Evolutionary conservation across 805 yeast genomes (phyloP), one percentile per base, ranked within the genome.

Genomic region (Candida nanaspora): DNA sequence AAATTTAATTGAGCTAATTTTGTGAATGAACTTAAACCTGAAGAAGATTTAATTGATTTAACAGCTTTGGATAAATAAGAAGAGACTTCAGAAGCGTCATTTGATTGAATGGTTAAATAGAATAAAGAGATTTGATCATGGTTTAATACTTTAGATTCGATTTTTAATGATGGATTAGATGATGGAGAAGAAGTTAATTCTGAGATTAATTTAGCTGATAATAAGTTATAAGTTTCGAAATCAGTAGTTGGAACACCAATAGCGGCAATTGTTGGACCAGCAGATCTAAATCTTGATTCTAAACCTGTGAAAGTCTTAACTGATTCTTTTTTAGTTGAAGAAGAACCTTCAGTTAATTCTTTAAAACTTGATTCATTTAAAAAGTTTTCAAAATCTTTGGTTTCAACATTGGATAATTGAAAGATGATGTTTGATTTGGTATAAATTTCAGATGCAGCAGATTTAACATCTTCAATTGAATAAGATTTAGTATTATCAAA

Each of bases 61-160:
- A 78, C 76, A 51, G 81, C 74, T 54, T 72, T 65, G 60, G 76
- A 74, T 61, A 87, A 76, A 55, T 78, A 75, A 44, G 69, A 62
- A 39, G 83, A 61, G 46, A 82, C 87, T 39, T 65, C 67, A 29
- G 74, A 60, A 44, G 88, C 76, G 49, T 73, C 67, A 29, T 72
- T 58, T 50, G 83, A 85, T 46, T 77, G 57, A 47, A 82, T 81
- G 41, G 77, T 65, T 42, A 87, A 70, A 52, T 82, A 76, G 69
- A 93, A 83, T 56, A 93, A 74, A 43, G 91, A 86, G 45, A 88
- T 86, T 59, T 82, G 88, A 50, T 78, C 70, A 75, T 83, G 88
- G 59, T 76, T 69, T 60, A 70, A 67, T 54, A 84, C 76, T 42
- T 62, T 62, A 47, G 84, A 61, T 53, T 69, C 61, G 47, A 82